Evolutionary conservation across 305 asterid species (phyloP).

Genomic region (Solanum hybrid): DNA sequence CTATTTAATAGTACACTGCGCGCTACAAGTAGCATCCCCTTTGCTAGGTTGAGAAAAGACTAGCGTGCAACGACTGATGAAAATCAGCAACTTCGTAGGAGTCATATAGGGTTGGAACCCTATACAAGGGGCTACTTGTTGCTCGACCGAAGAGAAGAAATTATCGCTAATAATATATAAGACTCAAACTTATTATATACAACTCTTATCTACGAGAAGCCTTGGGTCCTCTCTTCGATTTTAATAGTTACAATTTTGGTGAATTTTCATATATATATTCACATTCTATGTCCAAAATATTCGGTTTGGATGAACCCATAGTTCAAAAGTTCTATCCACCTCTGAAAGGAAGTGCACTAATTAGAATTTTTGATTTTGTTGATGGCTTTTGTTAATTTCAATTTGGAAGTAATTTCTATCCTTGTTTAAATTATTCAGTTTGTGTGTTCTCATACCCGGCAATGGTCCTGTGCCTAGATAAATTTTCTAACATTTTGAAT

Average conservation of each 20-base stretch:
- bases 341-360: background rate
- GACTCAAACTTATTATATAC: background rate
- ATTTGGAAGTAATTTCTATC: background rate
- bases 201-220: background rate
- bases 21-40: background rate
- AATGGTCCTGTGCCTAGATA: background rate
- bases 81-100: too few species aligned
- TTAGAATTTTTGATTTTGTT: background rate
- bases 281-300: background rate
- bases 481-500: background rate
- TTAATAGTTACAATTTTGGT: background rate
- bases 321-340: background rate
- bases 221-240: too few species aligned
- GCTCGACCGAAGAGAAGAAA: background rate
- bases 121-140: background rate
- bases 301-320: background rate
- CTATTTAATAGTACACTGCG: background rate
- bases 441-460: background rate
- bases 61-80: background rate
- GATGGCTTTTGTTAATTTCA: background rate
- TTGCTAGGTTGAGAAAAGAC: background rate
- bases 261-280: background rate
- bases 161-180: too few species aligned
- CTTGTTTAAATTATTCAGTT: background rate
- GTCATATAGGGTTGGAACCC: too few species aligned